Conservation (phyloP, 306 rosid genomes). For the Begonia loranthoides region DNA sequence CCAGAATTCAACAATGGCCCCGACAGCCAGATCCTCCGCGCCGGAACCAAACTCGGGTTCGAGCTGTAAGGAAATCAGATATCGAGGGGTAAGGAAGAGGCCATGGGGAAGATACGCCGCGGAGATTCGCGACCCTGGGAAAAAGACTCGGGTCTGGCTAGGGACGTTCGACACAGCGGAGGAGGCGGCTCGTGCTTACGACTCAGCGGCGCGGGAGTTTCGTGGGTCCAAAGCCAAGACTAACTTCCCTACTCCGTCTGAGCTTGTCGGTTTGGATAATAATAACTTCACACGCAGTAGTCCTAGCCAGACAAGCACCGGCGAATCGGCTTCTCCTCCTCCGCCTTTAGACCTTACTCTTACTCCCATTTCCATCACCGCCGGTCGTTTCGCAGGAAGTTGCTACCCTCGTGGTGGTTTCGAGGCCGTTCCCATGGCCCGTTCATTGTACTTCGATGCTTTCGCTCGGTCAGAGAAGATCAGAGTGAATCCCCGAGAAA, state of each 20-base stretch:
- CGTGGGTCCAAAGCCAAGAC: conserved; percentile 73
- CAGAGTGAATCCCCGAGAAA: conserved; percentile 17
- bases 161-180: conserved; percentile 79
- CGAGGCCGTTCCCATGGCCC: conserved; percentile 18
- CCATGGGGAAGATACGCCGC: conserved; percentile 97
- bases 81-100: conserved; percentile 67
- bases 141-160: conserved; percentile 78
- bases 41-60: conserved; percentile 5
- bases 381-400: neutral
- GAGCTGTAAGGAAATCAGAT: conserved; percentile 46
- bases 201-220: conserved; percentile 61
- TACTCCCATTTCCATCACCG: neutral
- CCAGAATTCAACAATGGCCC: conserved; percentile 37
- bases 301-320: conserved; percentile 60
- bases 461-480: conserved; percentile 27
- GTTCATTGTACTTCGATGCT: conserved; percentile 40
- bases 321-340: conserved; percentile 30
- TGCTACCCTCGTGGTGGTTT: conserved; percentile 11
- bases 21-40: conserved; percentile 19
- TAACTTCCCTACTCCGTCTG: conserved; percentile 36
- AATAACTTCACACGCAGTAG: conserved; percentile 19
- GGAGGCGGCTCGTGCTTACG: conserved; percentile 86
- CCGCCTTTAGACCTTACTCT: conserved; percentile 31
- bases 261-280: conserved; percentile 4
- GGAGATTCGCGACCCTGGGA: conserved; percentile 85